Evolutionary conservation across 192 early-diverging fungal genomes (phyloP).

Genomic region (Coemansia sp.): DNA sequence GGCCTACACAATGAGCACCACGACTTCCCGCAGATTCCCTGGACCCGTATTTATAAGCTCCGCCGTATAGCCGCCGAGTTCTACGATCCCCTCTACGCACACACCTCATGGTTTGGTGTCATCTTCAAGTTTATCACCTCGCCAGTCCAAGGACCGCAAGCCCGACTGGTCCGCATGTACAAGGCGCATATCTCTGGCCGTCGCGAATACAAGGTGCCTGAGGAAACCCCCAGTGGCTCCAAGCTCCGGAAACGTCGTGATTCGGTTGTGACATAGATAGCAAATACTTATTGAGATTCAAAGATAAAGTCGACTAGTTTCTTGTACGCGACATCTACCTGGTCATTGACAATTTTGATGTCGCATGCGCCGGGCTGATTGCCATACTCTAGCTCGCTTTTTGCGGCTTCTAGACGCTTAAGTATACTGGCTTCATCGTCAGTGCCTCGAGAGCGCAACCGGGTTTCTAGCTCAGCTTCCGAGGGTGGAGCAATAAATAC

Average conservation of each 20-base stretch:
- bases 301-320: constrained; percentile 69
- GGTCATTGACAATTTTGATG: constrained; percentile 77
- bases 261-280: constrained; percentile 1
- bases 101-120: constrained; percentile 83
- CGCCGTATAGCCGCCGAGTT: constrained; percentile 81
- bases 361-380: constrained; percentile 65
- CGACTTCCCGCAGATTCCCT: constrained; percentile 87
- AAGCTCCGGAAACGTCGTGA: constrained; percentile 5
- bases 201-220: constrained; percentile 50
- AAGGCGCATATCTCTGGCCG: constrained; percentile 72
- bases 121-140: constrained; percentile 80
- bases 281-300: neutral
- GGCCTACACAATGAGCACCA: constrained; percentile 99
- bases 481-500: constrained; percentile 87
- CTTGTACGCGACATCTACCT: constrained; percentile 75
- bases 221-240: neutral
- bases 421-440: constrained; percentile 77
- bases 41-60: constrained; percentile 79
- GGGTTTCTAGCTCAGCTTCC: constrained; percentile 71
- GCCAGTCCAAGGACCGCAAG: constrained; percentile 73
- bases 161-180: constrained; percentile 69
- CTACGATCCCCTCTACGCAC: constrained; percentile 79
- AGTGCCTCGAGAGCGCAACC: constrained; percentile 83
- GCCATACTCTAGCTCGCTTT: constrained; percentile 80
- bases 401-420: constrained; percentile 72